phyloP scores from a whole-genome alignment of 306 rosid species.

The Echinosophora koreensis region DNA sequence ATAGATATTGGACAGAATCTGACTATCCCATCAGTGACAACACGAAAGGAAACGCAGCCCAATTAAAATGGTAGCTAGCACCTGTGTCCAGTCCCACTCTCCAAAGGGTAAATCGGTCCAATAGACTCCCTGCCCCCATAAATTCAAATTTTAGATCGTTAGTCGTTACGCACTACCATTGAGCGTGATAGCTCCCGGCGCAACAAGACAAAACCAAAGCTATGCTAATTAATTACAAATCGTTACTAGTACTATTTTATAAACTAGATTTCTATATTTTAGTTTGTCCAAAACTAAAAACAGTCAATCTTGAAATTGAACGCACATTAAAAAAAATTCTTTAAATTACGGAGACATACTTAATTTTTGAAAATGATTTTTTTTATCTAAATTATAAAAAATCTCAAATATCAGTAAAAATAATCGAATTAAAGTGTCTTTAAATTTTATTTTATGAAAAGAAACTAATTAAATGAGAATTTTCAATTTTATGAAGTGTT shows the following conservation, averaged over 20 bases:
- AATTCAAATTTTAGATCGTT: slow-evolving; percentile 56
- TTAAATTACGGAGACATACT: no score
- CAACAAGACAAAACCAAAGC: slow-evolving; percentile 36
- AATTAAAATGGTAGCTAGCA: background rate
- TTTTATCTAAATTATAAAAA: no score
- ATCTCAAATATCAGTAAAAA: no score
- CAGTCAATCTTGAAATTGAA: background rate
- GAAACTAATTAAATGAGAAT: no score
- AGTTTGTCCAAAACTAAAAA: background rate
- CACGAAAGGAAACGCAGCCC: slow-evolving; percentile 32
- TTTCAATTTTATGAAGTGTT: no score
- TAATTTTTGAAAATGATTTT: no score
- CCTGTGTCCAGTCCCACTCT: background rate
- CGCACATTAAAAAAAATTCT: background rate
- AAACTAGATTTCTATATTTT: background rate
- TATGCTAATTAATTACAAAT: no score
- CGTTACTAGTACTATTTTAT: no score
- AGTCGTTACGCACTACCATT: slow-evolving; percentile 42
- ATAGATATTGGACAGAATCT: slow-evolving; percentile 16
- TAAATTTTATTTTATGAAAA: no score
- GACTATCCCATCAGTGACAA: background rate
- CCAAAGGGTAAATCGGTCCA: slow-evolving; percentile 53
- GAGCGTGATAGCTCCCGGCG: slow-evolving; percentile 19
- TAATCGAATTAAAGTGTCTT: no score
- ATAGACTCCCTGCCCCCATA: background rate